Evolutionary conservation across 192 early-diverging fungal species (phyloP), one percentile per base, ranked within the genome.

Genomic region (Backusella liffmaniae): DNA sequence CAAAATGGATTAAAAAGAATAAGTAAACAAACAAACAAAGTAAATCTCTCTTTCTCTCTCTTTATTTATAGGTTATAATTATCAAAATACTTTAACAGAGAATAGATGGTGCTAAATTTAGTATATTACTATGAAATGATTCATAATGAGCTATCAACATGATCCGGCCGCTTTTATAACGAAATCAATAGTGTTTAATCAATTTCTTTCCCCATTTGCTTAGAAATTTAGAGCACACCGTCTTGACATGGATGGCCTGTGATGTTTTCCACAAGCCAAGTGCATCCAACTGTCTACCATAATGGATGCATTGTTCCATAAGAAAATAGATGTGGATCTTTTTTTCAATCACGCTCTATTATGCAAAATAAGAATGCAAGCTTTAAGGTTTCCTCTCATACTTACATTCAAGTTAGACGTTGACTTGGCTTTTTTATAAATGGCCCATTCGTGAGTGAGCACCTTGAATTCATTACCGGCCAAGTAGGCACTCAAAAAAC

Each of bases 401-500:
- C 72, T 68, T 80, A 84, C 87, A 81, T 88, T 80, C n/a, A 83
- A 79, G 16, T 82, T 79, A 6, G 80, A 75, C 21, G 44, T 67
- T 3, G 73, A 29, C 4, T 82, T 73, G 2, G 69, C 69, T 9
- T 77, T 18, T 42, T 41, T 46, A 70, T 86, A 76, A 67, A 83
- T 51, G 18, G 82, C 83, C 73, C 82, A 90, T 30, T 76, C 86
- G 51, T 80, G 76, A 0, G 84, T 84, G 5, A 88, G 51, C 0
- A 88, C 88, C 82, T 84, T 88, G 36, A 90, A 87, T 9, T 88
- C 87, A 35, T 81, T 82, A 34, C 88, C 88, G 23, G 74, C 80
- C 37, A 90, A 34, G 59, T 90, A 90, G 3, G 70, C 78, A 51
- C 81, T 79, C 74, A 86, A 87, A 5, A 90, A 42, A 23, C 88